Percentiles rank a stretch among this genome's conserved stretches.
Conservation (phyloP, 805 yeast genomes). For the Candida loeiensis region DNA sequence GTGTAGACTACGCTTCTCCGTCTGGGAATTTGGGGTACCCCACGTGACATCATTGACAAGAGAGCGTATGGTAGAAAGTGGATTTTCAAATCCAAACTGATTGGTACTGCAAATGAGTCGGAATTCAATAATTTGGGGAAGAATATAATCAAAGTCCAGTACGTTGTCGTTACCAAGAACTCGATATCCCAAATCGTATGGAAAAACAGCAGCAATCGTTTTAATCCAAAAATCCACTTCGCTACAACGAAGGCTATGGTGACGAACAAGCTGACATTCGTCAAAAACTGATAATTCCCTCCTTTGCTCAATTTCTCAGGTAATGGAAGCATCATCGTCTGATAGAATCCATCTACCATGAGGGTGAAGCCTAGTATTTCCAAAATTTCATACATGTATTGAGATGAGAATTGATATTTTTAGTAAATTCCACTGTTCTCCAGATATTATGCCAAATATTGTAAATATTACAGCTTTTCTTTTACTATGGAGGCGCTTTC, state of each 20-base stretch:
- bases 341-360: constrained; percentile 12
- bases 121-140: constrained; percentile 17
- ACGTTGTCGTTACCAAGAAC: constrained; percentile 20
- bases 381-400: too few species aligned
- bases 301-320: constrained; percentile 20
- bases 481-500: constrained; percentile 37
- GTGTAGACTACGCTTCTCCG: neutral
- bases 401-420: neutral
- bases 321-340: constrained; percentile 15
- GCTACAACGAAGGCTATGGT: constrained; percentile 8
- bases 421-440: neutral
- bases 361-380: constrained; percentile 4
- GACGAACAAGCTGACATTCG: constrained; percentile 18
- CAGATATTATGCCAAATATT: neutral
- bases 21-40: neutral
- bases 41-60: constrained; percentile 9
- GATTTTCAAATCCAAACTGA: constrained; percentile 20
- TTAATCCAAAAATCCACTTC: constrained; percentile 3
- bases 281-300: constrained; percentile 24
- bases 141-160: constrained; percentile 19
- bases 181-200: constrained; percentile 19
- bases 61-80: constrained; percentile 25
- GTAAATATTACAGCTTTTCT: neutral
- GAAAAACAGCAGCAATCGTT: constrained; percentile 4
- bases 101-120: constrained; percentile 16